Evolutionary conservation across 495 filamentous ascomycete genomes (phyloP).

Genomic region (Thozetella sp.): DNA sequence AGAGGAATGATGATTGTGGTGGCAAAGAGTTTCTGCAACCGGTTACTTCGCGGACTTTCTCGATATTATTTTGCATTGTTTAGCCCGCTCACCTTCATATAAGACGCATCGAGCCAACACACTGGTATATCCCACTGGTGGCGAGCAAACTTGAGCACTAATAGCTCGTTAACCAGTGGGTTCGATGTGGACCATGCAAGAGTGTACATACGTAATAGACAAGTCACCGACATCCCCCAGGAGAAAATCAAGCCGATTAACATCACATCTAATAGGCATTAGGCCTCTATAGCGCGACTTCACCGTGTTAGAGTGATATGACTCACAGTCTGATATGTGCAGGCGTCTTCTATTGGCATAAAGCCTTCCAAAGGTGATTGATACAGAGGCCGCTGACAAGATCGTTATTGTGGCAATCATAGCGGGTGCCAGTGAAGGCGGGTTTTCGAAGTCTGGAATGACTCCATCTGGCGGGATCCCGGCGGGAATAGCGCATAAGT

Average conservation of each 20-base stretch:
- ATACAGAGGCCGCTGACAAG: background rate
- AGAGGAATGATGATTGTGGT: background rate
- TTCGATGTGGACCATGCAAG: constrained; percentile 14
- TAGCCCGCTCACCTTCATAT: constrained; percentile 8
- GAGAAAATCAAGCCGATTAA: constrained; percentile 13
- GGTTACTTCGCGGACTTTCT: background rate
- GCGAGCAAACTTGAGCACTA: constrained; percentile 12
- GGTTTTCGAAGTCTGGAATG: constrained; percentile 3
- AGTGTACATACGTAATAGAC: constrained; percentile 15
- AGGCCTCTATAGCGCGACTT: background rate
- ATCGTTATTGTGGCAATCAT: constrained; percentile 2
- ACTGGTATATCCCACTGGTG: constrained; percentile 19
- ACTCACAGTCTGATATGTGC: constrained; percentile 7
- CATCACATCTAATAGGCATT: constrained; percentile 7
- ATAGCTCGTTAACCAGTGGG: constrained; percentile 12
- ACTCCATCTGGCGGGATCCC: background rate
- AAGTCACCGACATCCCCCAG: constrained; percentile 18
- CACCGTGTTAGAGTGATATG: constrained; percentile 2
- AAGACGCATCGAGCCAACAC: constrained; percentile 20
- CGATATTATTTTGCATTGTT: constrained; percentile 1
- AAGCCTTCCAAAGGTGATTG: background rate
- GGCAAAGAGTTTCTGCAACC: background rate
- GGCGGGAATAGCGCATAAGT: background rate
- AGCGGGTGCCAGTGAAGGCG: constrained; percentile 5
- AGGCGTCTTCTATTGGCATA: constrained; percentile 5